A percentile compares a stretch with the other conserved stretches of the same genome.
Conservation (phyloP, 352 stramenopile species). For the Pythium vanterpoolii region DNA sequence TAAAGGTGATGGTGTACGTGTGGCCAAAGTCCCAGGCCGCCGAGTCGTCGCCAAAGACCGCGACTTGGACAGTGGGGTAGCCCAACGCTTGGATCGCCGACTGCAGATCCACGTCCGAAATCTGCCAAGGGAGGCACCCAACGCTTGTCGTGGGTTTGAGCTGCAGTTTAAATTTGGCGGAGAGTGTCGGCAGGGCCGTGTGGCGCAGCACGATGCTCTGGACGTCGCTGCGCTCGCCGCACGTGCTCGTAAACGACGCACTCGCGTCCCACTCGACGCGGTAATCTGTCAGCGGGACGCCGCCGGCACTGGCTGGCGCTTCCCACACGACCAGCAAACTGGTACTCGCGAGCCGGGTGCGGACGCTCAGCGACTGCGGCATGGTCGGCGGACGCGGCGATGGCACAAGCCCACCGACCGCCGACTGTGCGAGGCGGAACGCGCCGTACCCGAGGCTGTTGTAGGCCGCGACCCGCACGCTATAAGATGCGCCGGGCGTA, state of each 20-base stretch:
- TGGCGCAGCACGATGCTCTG: constrained; percentile 46
- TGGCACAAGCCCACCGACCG: constrained; percentile 28
- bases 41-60: constrained; percentile 44
- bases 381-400: constrained; percentile 44
- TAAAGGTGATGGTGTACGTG: constrained; percentile 59
- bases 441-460: constrained; percentile 92
- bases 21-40: constrained; percentile 68
- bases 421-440: constrained; percentile 45
- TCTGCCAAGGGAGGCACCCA: constrained; percentile 41
- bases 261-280: constrained; percentile 94
- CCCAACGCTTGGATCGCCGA: constrained; percentile 25
- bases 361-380: constrained; percentile 82
- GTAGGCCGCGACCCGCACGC: constrained; percentile 90
- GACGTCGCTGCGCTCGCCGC: constrained; percentile 67
- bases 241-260: constrained; percentile 80
- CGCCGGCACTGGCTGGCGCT: constrained; percentile 78
- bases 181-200: constrained; percentile 3
- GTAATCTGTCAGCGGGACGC: constrained; percentile 79
- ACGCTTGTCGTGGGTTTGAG: constrained; percentile 21
- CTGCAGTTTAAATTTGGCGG: constrained; percentile 29
- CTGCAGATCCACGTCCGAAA: constrained; percentile 20
- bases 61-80: constrained; percentile 33
- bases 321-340: constrained; percentile 72
- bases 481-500: constrained; percentile 73
- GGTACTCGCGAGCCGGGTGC: constrained; percentile 55